A percentile compares a stretch with the other conserved stretches of the same genome.
Conservation (phyloP, 2,329 filamentous ascomycete genomes). For the Calcarisporium arbuscula region DNA sequence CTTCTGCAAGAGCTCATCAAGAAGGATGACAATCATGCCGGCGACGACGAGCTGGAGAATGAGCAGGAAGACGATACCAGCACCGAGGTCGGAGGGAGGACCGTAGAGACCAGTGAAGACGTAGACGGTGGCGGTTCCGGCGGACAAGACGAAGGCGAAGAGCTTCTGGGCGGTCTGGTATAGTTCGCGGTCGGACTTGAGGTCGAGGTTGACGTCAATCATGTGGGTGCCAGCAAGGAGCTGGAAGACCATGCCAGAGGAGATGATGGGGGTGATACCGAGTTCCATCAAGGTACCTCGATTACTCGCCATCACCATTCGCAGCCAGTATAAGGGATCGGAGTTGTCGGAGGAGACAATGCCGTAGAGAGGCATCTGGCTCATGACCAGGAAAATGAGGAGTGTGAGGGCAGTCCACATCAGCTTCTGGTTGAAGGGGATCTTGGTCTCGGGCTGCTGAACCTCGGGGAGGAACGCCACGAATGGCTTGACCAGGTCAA, state of each 20-base stretch:
- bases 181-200: conserved; percentile 98
- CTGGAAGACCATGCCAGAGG: conserved; percentile 99
- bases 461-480: conserved; percentile 99
- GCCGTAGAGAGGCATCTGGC: conserved; percentile 98
- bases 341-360: conserved; percentile 99
- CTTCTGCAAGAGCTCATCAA: conserved; percentile 98
- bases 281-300: conserved; percentile 92
- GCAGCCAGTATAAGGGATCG: conserved; percentile 98
- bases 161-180: conserved; percentile 99
- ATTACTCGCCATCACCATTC: conserved; percentile 99
- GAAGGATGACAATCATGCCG: conserved; percentile 96
- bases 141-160: conserved; percentile 94
- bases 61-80: conserved; percentile 95
- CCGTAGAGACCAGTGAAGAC: conserved; percentile 98
- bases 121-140: conserved; percentile 96
- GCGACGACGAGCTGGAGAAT: conserved; percentile 97
- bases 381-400: conserved; percentile 99
- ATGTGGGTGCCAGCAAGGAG: conserved; percentile 98
- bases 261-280: conserved; percentile 98
- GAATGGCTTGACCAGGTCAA: conserved; percentile 99
- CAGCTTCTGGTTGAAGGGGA: conserved; percentile 97
- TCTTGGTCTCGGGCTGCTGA: conserved; percentile 95
- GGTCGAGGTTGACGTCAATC: conserved; percentile 99
- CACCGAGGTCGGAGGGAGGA: conserved; percentile 90
- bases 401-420: conserved; percentile 94